Evolutionary conservation across 2,329 filamentous ascomycete species (phyloP), one percentile per base, ranked within the genome.

Genomic region (Penicillium rolfsii): DNA sequence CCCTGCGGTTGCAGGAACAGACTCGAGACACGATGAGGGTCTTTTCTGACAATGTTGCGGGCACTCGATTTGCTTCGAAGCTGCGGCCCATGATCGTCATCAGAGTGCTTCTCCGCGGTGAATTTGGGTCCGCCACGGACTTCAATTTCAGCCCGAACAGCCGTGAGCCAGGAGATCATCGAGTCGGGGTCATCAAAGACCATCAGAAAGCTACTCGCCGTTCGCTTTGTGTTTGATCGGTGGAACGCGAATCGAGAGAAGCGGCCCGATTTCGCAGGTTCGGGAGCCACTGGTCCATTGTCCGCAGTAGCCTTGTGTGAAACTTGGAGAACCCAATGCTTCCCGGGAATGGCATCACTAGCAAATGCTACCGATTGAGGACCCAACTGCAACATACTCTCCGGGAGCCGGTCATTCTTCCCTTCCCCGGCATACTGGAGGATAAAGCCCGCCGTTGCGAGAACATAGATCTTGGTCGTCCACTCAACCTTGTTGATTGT

Each of bases 281-380:
- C 76, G 5, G 66, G 19, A 6, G 63, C 45, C 4, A 65, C 63
- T 5, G 69, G 61, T 22, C 53, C 52, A 24, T 66, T 71, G 49
- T 75, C 73, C 9, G 75, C 71, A 4, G 71, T 69, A 3, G 73
- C 66, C 3, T 72, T 73, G 38, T 79, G 75, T 12, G 78, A 80
- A 12, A 83, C 71, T 59, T 81, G 80, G 43, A 83, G 65, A 4
- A 82, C 80, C 76, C 77, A 82, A 58, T 80, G 81, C 60, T 77
- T 80, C 2, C 81, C 81, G 0, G 80, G 79, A 60, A 83, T 80
- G 7, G 77, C 80, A 69, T 83, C 81, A 62, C 79, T 81, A 1
- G 78, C 81, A 68, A 82, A 82, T 11, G 81, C 81, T 14, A 79
- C 80, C 9, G 80, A 82, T 4, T 77, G 73, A 19, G 76, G 74